Percentiles rank a stretch among this genome's conserved stretches.
Evolutionary conservation across 2,329 filamentous ascomycete genomes (phyloP).

Genomic region (Epichloe elymi): DNA sequence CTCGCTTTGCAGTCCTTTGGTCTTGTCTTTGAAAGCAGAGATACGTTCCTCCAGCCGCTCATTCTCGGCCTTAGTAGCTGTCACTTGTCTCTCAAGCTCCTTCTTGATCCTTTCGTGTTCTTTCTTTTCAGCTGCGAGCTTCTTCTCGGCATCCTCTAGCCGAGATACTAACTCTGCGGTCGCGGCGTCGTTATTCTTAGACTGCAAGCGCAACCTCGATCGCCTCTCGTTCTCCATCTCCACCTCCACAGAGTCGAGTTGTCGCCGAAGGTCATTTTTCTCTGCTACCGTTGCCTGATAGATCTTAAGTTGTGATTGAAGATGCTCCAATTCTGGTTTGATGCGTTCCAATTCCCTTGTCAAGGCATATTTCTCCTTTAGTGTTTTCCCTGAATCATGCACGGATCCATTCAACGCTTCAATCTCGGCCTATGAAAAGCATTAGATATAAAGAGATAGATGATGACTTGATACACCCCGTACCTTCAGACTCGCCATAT

Average conservation of each 20-base stretch:
- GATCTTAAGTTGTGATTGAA: slow-evolving; percentile 38
- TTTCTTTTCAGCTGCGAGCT: slow-evolving; percentile 27
- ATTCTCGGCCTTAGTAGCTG: slow-evolving; percentile 48
- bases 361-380: slow-evolving; percentile 45
- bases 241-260: slow-evolving; percentile 63
- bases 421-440: slow-evolving; percentile 49
- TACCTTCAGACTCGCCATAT: slow-evolving; percentile 37
- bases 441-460: not conserved
- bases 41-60: slow-evolving; percentile 58
- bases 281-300: slow-evolving; percentile 62
- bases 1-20: slow-evolving; percentile 57
- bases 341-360: slow-evolving; percentile 37
- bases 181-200: slow-evolving; percentile 23
- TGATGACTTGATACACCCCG: not conserved
- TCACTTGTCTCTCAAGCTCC: slow-evolving; percentile 38
- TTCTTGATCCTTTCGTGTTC: slow-evolving; percentile 33
- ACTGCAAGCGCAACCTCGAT: slow-evolving; percentile 19
- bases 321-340: slow-evolving; percentile 43
- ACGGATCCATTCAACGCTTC: slow-evolving; percentile 52
- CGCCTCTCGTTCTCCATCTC: slow-evolving; percentile 67
- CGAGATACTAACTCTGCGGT: slow-evolving; percentile 27
- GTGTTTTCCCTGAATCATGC: slow-evolving; percentile 55
- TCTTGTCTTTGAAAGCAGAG: slow-evolving; percentile 54
- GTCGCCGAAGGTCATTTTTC: slow-evolving; percentile 67
- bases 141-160: slow-evolving; percentile 24